Percentiles rank a stretch among this genome's conserved stretches.
These are phyloP conservation scores for Darksidea phi DNA, from an alignment of 495 filamentous ascomycete genomes.

Conservation along the genomic window DNA sequence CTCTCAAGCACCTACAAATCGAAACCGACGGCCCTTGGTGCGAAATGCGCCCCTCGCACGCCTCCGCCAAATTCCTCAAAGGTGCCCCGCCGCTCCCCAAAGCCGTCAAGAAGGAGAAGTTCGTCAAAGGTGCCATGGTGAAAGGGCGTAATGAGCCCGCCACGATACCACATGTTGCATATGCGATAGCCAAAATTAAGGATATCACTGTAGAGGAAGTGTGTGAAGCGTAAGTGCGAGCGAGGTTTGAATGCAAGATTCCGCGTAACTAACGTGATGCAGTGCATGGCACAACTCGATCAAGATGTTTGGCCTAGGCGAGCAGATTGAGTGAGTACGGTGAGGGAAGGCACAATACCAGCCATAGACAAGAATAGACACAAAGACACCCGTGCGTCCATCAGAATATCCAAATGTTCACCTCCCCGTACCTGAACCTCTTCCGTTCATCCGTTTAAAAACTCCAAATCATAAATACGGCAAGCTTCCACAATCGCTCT, in stretches of 20 bases:
- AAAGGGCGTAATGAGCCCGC: slow-evolving; percentile 92
- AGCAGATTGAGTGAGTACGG: slow-evolving; percentile 9
- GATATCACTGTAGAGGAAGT: slow-evolving; percentile 75
- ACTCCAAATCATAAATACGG: too few relatives aligned
- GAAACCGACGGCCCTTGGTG: slow-evolving; percentile 95
- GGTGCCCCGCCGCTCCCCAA: slow-evolving; percentile 44
- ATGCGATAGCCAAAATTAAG: slow-evolving; percentile 81
- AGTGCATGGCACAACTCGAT: slow-evolving; percentile 35
- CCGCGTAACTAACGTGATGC: neutral
- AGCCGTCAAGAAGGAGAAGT: slow-evolving; percentile 89
- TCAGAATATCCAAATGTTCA: too few relatives aligned
- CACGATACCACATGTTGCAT: slow-evolving; percentile 78
- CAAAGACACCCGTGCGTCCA: too few relatives aligned
- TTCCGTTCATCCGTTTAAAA: too few relatives aligned
- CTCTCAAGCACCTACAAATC: slow-evolving; percentile 72
- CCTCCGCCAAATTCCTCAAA: slow-evolving; percentile 58
- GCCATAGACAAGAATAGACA: too few relatives aligned
- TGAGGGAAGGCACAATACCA: too few relatives aligned
- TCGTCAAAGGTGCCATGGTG: slow-evolving; percentile 74
- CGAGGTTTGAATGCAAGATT: neutral
- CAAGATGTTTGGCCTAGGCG: slow-evolving; percentile 36
- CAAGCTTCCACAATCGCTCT: too few relatives aligned
- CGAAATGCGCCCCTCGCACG: slow-evolving; percentile 65
- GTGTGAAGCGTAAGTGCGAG: slow-evolving; percentile 66
- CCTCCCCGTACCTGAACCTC: too few relatives aligned